Evolutionary conservation across 164 flowering plant species (phyloP), one percentile per base, ranked within the genome.

Genomic region (Nymphaea thermarum): DNA sequence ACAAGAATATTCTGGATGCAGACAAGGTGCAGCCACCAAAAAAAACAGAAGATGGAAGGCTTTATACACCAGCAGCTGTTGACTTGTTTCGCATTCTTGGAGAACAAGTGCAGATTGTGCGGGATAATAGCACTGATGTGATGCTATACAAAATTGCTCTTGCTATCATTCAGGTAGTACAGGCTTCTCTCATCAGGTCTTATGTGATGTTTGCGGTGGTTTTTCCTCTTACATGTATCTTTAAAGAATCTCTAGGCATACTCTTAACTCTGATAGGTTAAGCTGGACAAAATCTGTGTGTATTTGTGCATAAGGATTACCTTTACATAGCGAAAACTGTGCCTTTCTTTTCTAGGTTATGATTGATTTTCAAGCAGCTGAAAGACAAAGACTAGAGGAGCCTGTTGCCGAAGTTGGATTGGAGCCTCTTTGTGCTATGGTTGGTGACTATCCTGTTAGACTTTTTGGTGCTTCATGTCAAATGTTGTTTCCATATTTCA

Each of bases 301-400:
- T 25, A 25, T 25, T 25, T 25, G 36, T 25, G 36, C 36, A 25
- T 25, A 25, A 25, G 36, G 36, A 25, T 25, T 25, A 25, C 36
- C 36, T 25, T 25, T 25, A 25, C 36, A 25, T 25, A 25, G 36
- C 36, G 36, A 25, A 25, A 25, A 25, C 36, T 25, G 36, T 25
- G 36, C 36, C 36, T 25, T 25, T 25, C 36, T 25, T 76, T 43
- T 69, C 42, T 77, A 91, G 98, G 94, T 95, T 18, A 90, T 95
- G 99, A 86, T 84, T 71, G 97, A 95, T 81, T 92, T 95, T 79
- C 99, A 95, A 87, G 93, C 88, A 66, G 97, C 99, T 79, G 94
- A 95, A 77, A 90, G 85, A 80, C 73, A 76, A 71, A 82, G 96
- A 78, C 84, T 90, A 74, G 91, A 85, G 79, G 99, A 92, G 80